Evolutionary conservation across 1,284 basidiomycete genomes (phyloP).

Genomic region (Trametes sp.): DNA sequence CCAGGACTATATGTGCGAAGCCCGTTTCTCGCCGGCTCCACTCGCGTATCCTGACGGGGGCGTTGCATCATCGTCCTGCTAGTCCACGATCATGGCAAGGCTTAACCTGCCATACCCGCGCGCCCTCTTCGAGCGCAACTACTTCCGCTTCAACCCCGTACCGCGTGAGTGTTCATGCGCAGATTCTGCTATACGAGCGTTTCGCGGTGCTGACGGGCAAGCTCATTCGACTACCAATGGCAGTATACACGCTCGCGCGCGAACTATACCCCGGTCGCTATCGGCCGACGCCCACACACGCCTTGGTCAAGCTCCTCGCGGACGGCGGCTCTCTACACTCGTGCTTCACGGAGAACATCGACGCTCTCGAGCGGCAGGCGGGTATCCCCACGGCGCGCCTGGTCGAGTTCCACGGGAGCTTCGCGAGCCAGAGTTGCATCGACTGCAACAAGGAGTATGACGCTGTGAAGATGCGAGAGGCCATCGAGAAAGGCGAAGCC

Average conservation of each 20-base stretch:
- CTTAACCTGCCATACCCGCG: constrained; percentile 81
- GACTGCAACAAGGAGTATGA: constrained; percentile 69
- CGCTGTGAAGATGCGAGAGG: constrained; percentile 69
- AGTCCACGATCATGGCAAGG: constrained; percentile 53
- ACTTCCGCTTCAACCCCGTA: constrained; percentile 74
- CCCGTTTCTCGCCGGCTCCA: not conserved
- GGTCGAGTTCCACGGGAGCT: constrained; percentile 95
- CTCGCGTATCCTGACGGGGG: constrained; percentile 2
- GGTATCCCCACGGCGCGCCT: constrained; percentile 80
- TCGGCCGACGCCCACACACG: constrained; percentile 89
- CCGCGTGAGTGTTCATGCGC: constrained; percentile 60
- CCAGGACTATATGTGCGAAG: constrained; percentile 62
- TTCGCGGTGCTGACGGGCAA: not conserved
- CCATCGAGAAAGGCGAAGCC: constrained; percentile 65
- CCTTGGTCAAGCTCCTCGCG: constrained; percentile 84
- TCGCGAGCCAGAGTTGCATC: constrained; percentile 84
- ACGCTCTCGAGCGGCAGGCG: constrained; percentile 89
- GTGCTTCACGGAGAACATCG: constrained; percentile 92
- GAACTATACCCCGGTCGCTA: constrained; percentile 92
- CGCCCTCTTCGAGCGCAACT: constrained; percentile 82
- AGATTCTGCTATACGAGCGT: not conserved
- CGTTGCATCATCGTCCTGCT: not conserved
- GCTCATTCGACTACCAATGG: not conserved
- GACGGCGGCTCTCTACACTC: constrained; percentile 70
- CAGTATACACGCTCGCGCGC: constrained; percentile 86